Conservation (phyloP, 257 asterid genomes). For the Solanum virginianum region DNA sequence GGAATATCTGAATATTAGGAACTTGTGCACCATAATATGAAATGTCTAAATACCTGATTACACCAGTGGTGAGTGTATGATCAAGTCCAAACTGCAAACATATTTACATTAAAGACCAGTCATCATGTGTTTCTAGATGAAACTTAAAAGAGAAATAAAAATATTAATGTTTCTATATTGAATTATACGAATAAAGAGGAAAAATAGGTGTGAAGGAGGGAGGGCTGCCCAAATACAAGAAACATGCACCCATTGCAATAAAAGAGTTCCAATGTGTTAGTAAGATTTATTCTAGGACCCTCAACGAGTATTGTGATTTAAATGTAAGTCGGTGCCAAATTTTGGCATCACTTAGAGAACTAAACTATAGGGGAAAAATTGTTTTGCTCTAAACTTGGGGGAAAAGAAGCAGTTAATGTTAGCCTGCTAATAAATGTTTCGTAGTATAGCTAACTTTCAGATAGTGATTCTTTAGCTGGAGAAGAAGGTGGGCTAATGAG, state of each 20-base stretch:
- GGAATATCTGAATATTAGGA: not conserved
- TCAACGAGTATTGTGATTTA: not conserved
- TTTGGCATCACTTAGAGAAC: not conserved
- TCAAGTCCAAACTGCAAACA: slow-evolving; percentile 92
- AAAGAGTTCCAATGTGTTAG: not conserved
- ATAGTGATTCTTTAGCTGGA: not conserved
- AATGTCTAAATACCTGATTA: slow-evolving; percentile 63
- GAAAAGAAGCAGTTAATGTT: not conserved
- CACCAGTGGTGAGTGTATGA: slow-evolving; percentile 98
- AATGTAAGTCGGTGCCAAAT: not conserved
- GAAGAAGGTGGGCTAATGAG: not conserved
- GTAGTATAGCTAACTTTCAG: not conserved
- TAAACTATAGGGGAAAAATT: not conserved
- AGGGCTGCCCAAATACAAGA: not conserved
- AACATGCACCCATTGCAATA: not conserved
- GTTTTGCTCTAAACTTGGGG: not conserved
- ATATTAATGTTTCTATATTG: not conserved
- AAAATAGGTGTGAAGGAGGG: not conserved
- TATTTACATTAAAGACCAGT: not conserved
- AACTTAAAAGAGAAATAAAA: not conserved
- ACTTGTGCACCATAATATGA: not conserved
- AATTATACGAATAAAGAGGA: not conserved
- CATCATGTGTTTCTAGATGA: not conserved
- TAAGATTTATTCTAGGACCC: not conserved
- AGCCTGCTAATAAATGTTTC: not conserved